phyloP scores from a whole-genome alignment of 2,329 filamentous ascomycete genomes.

The Aspergillus pseudoglaucus region DNA sequence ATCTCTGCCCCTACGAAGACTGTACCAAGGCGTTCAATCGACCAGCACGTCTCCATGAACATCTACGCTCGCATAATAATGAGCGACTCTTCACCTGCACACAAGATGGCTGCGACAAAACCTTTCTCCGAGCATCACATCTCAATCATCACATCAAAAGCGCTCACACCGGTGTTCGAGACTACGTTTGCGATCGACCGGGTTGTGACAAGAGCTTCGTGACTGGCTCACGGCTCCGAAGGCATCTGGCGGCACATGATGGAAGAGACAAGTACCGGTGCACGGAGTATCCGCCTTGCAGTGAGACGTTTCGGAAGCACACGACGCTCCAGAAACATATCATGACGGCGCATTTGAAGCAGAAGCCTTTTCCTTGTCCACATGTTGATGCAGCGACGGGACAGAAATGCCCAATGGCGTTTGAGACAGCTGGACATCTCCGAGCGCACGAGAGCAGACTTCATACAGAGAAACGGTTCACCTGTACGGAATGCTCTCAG shows the following conservation, averaged over 20 bases:
- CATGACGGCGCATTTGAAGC: slow-evolving; percentile 64
- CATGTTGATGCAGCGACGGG: slow-evolving; percentile 49
- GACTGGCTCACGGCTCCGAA: slow-evolving; percentile 68
- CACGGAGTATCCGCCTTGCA: slow-evolving; percentile 62
- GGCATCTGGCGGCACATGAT: slow-evolving; percentile 72
- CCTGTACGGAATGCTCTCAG: slow-evolving; percentile 65
- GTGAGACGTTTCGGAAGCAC: slow-evolving; percentile 77
- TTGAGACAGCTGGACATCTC: slow-evolving; percentile 66
- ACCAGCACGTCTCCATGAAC: slow-evolving; percentile 70
- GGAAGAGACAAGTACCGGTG: slow-evolving; percentile 71
- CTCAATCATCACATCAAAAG: slow-evolving; percentile 79
- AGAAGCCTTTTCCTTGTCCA: slow-evolving; percentile 65
- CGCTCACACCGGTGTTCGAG: slow-evolving; percentile 65
- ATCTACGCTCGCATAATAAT: slow-evolving; percentile 78
- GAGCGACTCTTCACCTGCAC: slow-evolving; percentile 72
- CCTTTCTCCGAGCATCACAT: slow-evolving; percentile 80
- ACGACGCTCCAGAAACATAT: slow-evolving; percentile 80
- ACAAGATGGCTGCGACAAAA: slow-evolving; percentile 67
- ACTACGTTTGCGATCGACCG: slow-evolving; percentile 63
- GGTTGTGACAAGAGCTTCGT: slow-evolving; percentile 76
- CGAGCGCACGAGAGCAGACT: slow-evolving; percentile 63
- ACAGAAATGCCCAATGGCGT: slow-evolving; percentile 58
- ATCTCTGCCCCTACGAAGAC: slow-evolving; percentile 64
- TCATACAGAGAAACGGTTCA: slow-evolving; percentile 65
- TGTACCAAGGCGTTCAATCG: slow-evolving; percentile 85